Conservation (phyloP, 441 rosid genomes). For the California macrophylla region DNA sequence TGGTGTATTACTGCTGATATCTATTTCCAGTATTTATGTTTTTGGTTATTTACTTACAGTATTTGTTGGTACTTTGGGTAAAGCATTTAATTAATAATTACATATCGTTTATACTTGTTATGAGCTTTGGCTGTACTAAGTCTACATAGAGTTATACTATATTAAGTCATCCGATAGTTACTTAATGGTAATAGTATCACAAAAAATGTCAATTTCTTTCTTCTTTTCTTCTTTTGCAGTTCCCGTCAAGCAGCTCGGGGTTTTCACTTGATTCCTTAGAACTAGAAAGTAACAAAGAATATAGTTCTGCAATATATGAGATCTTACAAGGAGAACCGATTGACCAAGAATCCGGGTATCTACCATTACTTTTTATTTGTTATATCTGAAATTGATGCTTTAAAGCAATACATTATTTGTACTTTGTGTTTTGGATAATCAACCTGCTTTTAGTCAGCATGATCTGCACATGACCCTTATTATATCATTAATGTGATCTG, state of each 20-base stretch:
- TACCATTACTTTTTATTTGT: constrained; percentile 10
- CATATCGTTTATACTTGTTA: constrained; percentile 3
- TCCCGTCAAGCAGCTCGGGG: constrained; percentile 58
- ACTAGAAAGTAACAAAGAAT: constrained; percentile 54
- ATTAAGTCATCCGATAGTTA: not conserved
- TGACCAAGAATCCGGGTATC: constrained; percentile 57
- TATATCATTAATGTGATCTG: constrained; percentile 6
- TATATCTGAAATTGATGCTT: constrained; percentile 14
- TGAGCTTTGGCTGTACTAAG: constrained; percentile 16
- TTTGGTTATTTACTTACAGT: not conserved
- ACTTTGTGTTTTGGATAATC: not conserved
- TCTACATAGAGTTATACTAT: constrained; percentile 1
- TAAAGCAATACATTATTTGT: not conserved
- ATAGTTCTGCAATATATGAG: constrained; percentile 45
- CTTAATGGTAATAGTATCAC: constrained; percentile 1
- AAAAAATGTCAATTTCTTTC: constrained; percentile 6
- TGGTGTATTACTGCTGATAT: not conserved
- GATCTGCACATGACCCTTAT: not conserved
- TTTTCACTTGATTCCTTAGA: constrained; percentile 50
- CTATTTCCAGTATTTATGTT: not conserved
- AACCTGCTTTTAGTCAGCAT: too few species aligned
- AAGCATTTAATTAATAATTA: not conserved
- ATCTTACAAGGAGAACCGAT: constrained; percentile 52
- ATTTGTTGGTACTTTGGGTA: not conserved
- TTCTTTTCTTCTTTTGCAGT: constrained; percentile 47